Base-by-base conservation (phyloP, 345 rosid genomes). In the Eucalyptus curtisii region DNA sequence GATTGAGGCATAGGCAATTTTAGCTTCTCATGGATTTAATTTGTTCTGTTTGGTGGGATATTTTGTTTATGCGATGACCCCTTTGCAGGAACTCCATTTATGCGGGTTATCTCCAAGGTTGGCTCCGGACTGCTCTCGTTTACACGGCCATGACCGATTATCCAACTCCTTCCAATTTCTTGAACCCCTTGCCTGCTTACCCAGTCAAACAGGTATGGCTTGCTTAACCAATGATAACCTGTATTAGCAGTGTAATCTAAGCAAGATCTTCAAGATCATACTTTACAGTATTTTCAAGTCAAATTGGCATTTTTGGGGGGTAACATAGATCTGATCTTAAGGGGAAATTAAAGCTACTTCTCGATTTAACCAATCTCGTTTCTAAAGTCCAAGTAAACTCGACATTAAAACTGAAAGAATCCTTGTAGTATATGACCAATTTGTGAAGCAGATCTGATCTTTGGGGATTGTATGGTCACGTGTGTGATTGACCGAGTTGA, bases 101-200 rank as follows among this genome's bases (percentile, higher is more conserved):
- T 80, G 93, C 37, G 15, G 89, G 22, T 5, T 22, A 50, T 44
- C 87, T 95, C 2, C 44, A 88, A 45, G 5, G 31, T 57, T 95
- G 96, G 95, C 91, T 95, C 7, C 1, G 1, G 3, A 91, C 91
- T 27, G 97, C 96, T 5, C 92, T 87, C 85, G 33, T 14, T 5
- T 93, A 95, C 90, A 87, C 96, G 27, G 96, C 96, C 50, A 95
- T 95, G 97, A 93, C 96, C 4, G 96, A 95, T 90, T 95, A 95
- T 87, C 97, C 96, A 55, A 92, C 96, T 4, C 93, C 93, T 14
- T 92, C 96, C 3, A 94, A 93, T 90, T 93, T 94, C 86, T 59
- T 93, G 22, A 90, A 9, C 15, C 96, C 96, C 13, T 71, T 95
- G 90, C 96, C 97, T 3, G 94, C 97, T 57, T 88, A 92, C 87